Percentiles rank a stretch among this genome's conserved stretches.
Conservation (phyloP, 179 eudicot genomes). For the Silene noctiflora region DNA sequence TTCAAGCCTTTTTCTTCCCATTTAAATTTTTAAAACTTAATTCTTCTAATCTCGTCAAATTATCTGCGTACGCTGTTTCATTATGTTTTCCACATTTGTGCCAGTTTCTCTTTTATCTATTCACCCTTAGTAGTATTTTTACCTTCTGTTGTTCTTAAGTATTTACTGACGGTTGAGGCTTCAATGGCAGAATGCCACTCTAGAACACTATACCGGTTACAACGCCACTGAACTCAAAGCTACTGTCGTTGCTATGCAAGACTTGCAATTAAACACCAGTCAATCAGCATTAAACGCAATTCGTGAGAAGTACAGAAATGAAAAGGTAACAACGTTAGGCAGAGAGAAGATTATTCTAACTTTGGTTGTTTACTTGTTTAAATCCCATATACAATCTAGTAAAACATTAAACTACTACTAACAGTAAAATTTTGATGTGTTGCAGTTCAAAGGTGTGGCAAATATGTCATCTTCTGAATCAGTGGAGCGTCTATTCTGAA, state of each 20-base stretch:
- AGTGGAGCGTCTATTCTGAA: slow-evolving; percentile 55
- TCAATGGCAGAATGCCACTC: slow-evolving; percentile 62
- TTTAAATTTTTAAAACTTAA: neutral
- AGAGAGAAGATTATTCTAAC: neutral
- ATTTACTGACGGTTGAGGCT: neutral
- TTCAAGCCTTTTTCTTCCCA: neutral
- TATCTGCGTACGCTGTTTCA: neutral
- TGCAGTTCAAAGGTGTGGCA: slow-evolving; percentile 83
- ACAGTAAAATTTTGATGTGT: slow-evolving; percentile 12
- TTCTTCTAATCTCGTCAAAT: no score
- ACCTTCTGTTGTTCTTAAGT: no score
- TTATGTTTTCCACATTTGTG: neutral
- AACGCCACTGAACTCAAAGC: slow-evolving; percentile 54
- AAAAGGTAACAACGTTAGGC: slow-evolving; percentile 50
- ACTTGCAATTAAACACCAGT: slow-evolving; percentile 56
- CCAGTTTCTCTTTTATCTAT: no score
- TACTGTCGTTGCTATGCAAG: slow-evolving; percentile 54
- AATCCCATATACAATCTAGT: no score
- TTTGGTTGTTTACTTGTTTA: neutral
- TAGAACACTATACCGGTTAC: slow-evolving; percentile 75
- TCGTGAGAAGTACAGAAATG: slow-evolving; percentile 73
- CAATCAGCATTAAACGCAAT: slow-evolving; percentile 58
- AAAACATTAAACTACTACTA: neutral
- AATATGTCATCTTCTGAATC: slow-evolving; percentile 42
- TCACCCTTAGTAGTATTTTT: no score